Evolutionary conservation across 306 rosid species (phyloP).

Genomic region (Dryas drummondii): DNA sequence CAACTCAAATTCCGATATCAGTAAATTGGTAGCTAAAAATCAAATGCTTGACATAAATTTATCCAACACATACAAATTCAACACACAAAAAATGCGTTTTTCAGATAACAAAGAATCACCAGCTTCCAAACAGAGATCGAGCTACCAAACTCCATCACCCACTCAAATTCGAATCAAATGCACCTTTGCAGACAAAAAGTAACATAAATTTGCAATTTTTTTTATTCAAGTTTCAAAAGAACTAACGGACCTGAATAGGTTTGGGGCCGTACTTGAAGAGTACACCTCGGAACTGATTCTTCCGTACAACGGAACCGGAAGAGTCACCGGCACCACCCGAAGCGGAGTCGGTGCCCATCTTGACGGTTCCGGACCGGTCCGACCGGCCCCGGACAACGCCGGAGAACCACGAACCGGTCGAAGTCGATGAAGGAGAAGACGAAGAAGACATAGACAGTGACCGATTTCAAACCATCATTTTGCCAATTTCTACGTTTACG

Average conservation of each 20-base stretch:
- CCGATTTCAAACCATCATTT: slow-evolving; percentile 20
- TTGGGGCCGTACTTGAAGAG: slow-evolving; percentile 94
- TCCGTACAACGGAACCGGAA: slow-evolving; percentile 54
- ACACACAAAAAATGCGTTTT: not conserved
- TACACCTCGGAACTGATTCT: slow-evolving; percentile 79
- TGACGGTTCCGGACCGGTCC: slow-evolving; percentile 41
- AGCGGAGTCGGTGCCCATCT: slow-evolving; percentile 43
- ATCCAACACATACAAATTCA: not conserved
- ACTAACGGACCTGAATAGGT: slow-evolving; percentile 71
- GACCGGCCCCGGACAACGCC: slow-evolving; percentile 81
- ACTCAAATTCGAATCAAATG: not conserved
- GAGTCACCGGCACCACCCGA: slow-evolving; percentile 31
- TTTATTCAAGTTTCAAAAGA: not conserved
- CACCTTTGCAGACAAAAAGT: not conserved
- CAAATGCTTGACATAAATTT: not conserved
- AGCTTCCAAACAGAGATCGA: slow-evolving; percentile 1
- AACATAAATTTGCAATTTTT: not conserved
- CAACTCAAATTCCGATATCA: not conserved
- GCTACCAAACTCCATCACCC: not conserved
- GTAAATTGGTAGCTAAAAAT: not conserved
- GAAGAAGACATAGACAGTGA: slow-evolving; percentile 44
- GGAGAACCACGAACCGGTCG: slow-evolving; percentile 79
- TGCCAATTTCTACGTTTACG: not conserved
- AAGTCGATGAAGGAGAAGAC: slow-evolving; percentile 43
- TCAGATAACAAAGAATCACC: not conserved